These are phyloP conservation scores for Tirmania nivea DNA, from an alignment of 495 filamentous ascomycete species.

Conservation along the genomic window DNA sequence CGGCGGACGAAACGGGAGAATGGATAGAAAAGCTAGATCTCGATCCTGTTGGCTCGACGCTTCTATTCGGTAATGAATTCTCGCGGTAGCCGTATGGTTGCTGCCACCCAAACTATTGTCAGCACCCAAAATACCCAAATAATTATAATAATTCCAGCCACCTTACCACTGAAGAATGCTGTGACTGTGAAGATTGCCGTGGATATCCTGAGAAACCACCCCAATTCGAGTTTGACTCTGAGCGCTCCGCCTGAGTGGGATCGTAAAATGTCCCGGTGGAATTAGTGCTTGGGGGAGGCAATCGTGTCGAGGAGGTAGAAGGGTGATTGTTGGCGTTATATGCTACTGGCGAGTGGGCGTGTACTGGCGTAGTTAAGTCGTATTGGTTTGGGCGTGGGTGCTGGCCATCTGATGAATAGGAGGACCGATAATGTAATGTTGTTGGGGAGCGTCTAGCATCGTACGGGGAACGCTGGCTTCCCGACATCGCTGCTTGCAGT, in stretches of 20 bases:
- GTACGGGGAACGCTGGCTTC: constrained; percentile 18
- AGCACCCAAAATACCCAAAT: too few relatives aligned
- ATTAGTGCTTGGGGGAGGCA: constrained; percentile 8
- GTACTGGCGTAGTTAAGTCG: constrained; percentile 10
- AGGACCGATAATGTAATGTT: constrained; percentile 16
- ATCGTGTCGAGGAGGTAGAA: not conserved
- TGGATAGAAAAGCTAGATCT: not conserved
- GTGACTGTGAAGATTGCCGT: not conserved
- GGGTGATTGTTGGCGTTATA: not conserved
- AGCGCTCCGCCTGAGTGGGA: not conserved
- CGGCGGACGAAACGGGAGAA: not conserved
- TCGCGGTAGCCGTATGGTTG: not conserved
- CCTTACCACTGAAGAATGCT: not conserved
- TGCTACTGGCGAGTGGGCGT: constrained; percentile 1
- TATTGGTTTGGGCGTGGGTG: constrained; percentile 13
- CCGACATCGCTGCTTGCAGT: constrained; percentile 9
- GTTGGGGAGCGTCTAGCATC: constrained; percentile 17
- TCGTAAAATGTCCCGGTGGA: constrained; percentile 6
- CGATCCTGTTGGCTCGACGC: not conserved
- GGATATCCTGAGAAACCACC: not conserved
- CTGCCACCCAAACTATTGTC: not conserved
- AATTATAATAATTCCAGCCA: not conserved
- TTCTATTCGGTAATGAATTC: not conserved
- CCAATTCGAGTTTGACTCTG: constrained; percentile 13
- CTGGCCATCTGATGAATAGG: constrained; percentile 20